These are phyloP conservation scores for Craterostigma plantagineum DNA, from an alignment of 257 asterid genomes.

Conservation along the genomic window DNA sequence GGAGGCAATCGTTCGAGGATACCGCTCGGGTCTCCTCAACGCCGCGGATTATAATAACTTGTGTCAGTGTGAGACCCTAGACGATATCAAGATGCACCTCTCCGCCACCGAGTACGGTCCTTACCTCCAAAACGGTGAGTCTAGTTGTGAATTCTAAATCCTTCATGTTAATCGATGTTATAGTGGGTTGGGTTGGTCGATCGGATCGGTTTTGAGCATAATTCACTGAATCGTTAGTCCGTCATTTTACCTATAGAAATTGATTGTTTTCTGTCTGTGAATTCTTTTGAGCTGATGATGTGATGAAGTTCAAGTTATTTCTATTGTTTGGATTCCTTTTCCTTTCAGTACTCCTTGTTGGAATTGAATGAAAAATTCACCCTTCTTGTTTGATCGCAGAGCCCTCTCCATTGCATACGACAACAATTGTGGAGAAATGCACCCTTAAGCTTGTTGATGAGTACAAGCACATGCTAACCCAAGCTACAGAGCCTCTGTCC, in stretches of 20 bases:
- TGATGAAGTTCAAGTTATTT: too few relatives aligned
- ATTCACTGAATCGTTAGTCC: too few relatives aligned
- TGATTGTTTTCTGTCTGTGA: too few relatives aligned
- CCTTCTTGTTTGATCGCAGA: constrained; percentile 26
- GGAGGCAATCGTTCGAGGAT: constrained; percentile 72
- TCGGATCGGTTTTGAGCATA: constrained; percentile 4
- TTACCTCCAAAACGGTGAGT: constrained; percentile 64
- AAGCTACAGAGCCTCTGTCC: constrained; percentile 79
- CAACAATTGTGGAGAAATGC: constrained; percentile 95
- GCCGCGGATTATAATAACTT: constrained; percentile 73
- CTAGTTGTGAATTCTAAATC: not conserved
- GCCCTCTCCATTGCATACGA: constrained; percentile 85
- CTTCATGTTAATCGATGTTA: too few relatives aligned
- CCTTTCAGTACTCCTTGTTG: not conserved
- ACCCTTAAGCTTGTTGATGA: constrained; percentile 82
- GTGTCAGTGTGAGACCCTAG: constrained; percentile 70
- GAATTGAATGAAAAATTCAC: constrained; percentile 1
- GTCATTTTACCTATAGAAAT: too few relatives aligned
- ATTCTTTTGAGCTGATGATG: too few relatives aligned
- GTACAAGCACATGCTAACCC: constrained; percentile 75
- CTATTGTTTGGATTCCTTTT: not conserved
- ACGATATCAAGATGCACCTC: constrained; percentile 82
- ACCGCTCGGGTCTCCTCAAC: constrained; percentile 64
- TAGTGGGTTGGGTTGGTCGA: not conserved
- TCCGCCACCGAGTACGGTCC: constrained; percentile 82